Evolutionary conservation across 306 rosid genomes (phyloP), one percentile per base, ranked within the genome.

Genomic region (Alnus rubra): DNA sequence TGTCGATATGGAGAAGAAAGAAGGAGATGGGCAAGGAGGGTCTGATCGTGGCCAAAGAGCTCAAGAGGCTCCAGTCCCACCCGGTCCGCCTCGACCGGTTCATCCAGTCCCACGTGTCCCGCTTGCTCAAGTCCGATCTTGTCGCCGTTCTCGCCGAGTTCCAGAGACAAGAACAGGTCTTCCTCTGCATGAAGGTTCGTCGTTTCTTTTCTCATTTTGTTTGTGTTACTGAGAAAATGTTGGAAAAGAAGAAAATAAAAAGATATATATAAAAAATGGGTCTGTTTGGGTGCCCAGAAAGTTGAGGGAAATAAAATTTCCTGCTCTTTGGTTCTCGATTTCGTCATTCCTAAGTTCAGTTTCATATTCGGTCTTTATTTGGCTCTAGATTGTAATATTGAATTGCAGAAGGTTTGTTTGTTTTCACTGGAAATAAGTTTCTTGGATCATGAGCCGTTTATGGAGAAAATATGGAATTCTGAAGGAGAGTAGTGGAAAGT

Each of bases 1-100:
- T 94, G 23, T 94, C 97, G 2, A 88, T 94, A 84, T 94, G 98
- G 98, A 82, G 98, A 84, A 88, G 97, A 76, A 94, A 80, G 88
- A 94, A 94, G 83, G 98, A 94, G 88, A 84, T 94, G 85, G 91
- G 97, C 35, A 94, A 94, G 75, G 98, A 94, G 87, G 97, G 95
- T 52, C 82, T 92, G 71, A 65, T 91, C 16, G 80, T 70, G 0
- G 94, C 95, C 72, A 92, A 94, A 86, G 98, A 87, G 82, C 94
- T 93, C 44, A 93, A 93, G 81, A 79, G 97, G 73, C 85, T 89
- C 71, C 85, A 51, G 30, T 82, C 91, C 35, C 23, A 91, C 30
- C 85, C 90, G 10, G 55, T 88, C 50, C 91, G 91, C 10, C 87
- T 93, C 23, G 89, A 93, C 76, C 88, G 86, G 53, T 91, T 84